Evolutionary conservation across 2,329 filamentous ascomycete genomes (phyloP), one percentile per base, ranked within the genome.

Genomic region (Iodosphaeria phyllophila): DNA sequence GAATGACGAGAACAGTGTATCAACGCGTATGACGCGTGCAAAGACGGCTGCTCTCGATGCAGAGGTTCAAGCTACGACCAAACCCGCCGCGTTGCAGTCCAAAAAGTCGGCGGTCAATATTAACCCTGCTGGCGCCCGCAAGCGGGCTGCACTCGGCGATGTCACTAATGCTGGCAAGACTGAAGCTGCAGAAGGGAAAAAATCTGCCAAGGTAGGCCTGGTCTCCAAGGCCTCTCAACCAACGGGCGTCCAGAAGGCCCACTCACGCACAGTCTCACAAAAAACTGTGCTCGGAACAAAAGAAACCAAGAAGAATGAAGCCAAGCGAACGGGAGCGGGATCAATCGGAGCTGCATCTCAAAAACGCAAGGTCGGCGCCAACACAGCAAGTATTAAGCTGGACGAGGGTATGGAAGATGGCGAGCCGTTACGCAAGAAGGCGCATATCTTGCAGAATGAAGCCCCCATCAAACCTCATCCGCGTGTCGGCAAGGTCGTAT

Each of bases 161-260:
- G 77, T 93, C 39, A 95, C 83, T 66, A 98, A 98, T 55, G 76
- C 92, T 34, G 71, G 71, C 40, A 95, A 93, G 51, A 64, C 64
- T 23, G 77, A 79, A 27, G 60, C 52, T 5, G 56, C 61, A 33
- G 76, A 79, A 28, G 68, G 63, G 37, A 92, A 91, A 62, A 92
- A 92, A 61, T 54, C 59, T 22, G 47, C 58, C 18, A 52, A 52
- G 20, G 60, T 58, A 44, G 72, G 72, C 28, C 57, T 84, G 15
- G 66, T 80, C 20, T 80, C 82, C 23, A 92, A 93, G 56, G 68
- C 74, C 29, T 67, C 74, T 26, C 75, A 84, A 44, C 71, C 79
- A 29, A 77, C 73, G n/a, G 79, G 80, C 31, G 61, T 93, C 28
- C 71, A 80, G 47, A 93, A 91, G 58, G 54, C 43, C 22, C 39